Base-by-base conservation (phyloP, 2,329 filamentous ascomycete species). In the Scedosporium minutisporum region DNA sequence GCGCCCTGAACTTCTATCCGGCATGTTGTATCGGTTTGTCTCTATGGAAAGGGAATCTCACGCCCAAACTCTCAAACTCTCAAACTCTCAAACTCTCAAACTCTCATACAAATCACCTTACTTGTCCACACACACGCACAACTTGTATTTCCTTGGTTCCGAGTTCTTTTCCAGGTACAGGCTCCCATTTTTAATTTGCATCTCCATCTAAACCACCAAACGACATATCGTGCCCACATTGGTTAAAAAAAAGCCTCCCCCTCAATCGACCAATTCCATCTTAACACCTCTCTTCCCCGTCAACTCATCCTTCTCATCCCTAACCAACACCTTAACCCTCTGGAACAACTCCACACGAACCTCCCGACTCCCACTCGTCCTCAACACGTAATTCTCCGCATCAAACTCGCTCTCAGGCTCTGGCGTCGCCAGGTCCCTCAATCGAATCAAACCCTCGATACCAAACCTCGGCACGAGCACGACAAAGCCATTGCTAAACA, bases 401-500 rank as follows among this genome's bases (percentile, higher is more conserved):
- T 99, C 91, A 71, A 91, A 97, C 38, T 84, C 84, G 58, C 89
- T 89, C 66, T 93, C 88, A 1, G 92, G 90, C 73, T 90, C 91
- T 0, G 86, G 83, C 16, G 88, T 84, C 3, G 87, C 87, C 64
- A 97, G 80, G 76, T 97, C 95, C 64, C 91, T 82, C 68, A 97
- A 77, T 10, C 93, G 83, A 66, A 99, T 95, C 65, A 97, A 78
- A 48, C 91, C 89, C 78, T 99, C 95, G 69, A 99, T 96, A 48
- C 95, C 95, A 74, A 99, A 99, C 16, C 91, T 82, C 6, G 95
- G 95, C 59, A 99, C 93, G 65, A 97, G 93, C 10, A 97, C 93
- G 18, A 97, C 95, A 69, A 97, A 93, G 6, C 95, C 95, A 76
- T 99, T 99, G 72, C 90, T 92, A 76, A 99, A 99, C 61, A 99